Evolutionary conservation across 2,329 filamentous ascomycete species (phyloP).

Genomic region (Epicoccum nigrum): DNA sequence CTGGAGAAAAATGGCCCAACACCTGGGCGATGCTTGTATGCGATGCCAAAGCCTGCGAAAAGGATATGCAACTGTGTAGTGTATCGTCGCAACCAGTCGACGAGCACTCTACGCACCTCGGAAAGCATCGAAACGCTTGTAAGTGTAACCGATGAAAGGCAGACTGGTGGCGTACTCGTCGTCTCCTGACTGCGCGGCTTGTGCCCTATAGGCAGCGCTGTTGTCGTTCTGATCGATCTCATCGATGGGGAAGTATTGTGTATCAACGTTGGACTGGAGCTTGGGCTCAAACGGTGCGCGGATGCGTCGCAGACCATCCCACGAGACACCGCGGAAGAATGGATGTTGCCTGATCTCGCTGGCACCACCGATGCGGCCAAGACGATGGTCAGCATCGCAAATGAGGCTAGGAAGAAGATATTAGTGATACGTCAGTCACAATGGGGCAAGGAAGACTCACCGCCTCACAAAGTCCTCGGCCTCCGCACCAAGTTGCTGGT

Average conservation of each 20-base stretch:
- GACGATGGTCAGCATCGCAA: conserved; percentile 89
- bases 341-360: conserved; percentile 91
- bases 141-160: conserved; percentile 95
- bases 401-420: conserved; percentile 69
- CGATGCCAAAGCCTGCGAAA: conserved; percentile 17
- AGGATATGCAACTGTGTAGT: conserved; percentile 15
- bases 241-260: conserved; percentile 97
- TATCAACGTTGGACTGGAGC: conserved; percentile 90
- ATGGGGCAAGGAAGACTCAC: conserved; percentile 58
- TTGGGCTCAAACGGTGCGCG: conserved; percentile 95
- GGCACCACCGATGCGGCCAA: conserved; percentile 81
- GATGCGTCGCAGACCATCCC: conserved; percentile 89
- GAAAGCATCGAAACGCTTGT: conserved; percentile 89
- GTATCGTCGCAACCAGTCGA: conserved; percentile 14
- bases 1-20: conserved; percentile 14
- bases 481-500: conserved; percentile 85
- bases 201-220: conserved; percentile 81
- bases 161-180: conserved; percentile 91
- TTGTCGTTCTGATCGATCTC: conserved; percentile 98
- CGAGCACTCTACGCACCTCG: conserved; percentile 43
- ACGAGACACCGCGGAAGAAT: conserved; percentile 97
- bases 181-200: conserved; percentile 71
- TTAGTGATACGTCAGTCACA: conserved; percentile 28
- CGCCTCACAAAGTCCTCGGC: conserved; percentile 91
- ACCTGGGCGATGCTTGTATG: conserved; percentile 26